Base-by-base conservation (phyloP, 148 eudicot genomes). In the Cornus controversa region DNA sequence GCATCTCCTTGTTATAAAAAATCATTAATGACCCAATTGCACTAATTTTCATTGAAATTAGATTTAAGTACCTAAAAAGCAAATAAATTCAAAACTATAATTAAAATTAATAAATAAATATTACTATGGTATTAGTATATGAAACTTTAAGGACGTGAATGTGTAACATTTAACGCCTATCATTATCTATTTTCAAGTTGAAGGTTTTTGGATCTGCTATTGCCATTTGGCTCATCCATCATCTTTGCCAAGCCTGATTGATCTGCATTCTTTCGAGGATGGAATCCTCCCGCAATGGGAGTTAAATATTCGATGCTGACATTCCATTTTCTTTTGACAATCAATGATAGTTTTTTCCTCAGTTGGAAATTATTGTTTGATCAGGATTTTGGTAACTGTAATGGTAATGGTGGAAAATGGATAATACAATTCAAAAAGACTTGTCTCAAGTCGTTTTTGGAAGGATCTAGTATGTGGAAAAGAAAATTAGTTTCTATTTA, bases 321-420 rank as follows among this genome's bases (percentile, higher is more conserved):
- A 60, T 60, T 60, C 23, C 64, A 60, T 63, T 22, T 72, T 67
- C 69, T 81, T 75, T 63, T 76, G 25, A 77, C 25, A 66, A 57
- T 36, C 45, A 14, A 25, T 58, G 24, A 34, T 53, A 15, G 16
- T 63, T 62, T 31, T 81, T 2, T 31, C 4, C 34, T 31, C 16
- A 16, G 34, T 25, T 66, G 66, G 66, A 40, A 16, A 8, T 64
- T 54, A 16, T 63, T 23, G 28, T 22, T 76, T 47, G 6, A 57
- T 74, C 84, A 96, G 99, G 99, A 96, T 88, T 89, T 93, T 80
- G 98, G 94, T 54, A 96, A 96, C 72, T 91, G n/a, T n/a, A n/a
- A n/a, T n/a, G n/a, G 97, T 87, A 91, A 87, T 82, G 99, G 99
- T 75, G 99, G 99, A 34, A 96, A 96, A 86, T 96, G 99, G 99